Base-by-base conservation (phyloP, 305 asterid species). In the Andrographis paniculata region DNA sequence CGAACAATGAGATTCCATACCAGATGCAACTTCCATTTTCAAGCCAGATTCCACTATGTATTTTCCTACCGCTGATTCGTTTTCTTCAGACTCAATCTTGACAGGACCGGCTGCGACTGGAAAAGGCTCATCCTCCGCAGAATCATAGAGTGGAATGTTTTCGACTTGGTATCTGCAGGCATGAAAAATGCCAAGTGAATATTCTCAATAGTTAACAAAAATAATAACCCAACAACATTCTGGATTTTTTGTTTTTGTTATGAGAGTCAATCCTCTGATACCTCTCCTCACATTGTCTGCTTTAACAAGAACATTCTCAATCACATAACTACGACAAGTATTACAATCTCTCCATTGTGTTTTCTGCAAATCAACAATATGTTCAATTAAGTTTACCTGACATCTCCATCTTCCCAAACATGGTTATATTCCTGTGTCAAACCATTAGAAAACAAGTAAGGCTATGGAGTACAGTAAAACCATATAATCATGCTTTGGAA, bases 321-420 rank as follows among this genome's bases (percentile, higher is more conserved):
- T n/a, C n/a, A n/a, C n/a, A n/a, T n/a, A n/a, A n/a, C n/a, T n/a
- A n/a, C n/a, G n/a, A n/a, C n/a, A n/a, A n/a, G n/a, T n/a, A n/a
- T n/a, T n/a, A n/a, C n/a, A n/a, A n/a, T n/a, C n/a, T n/a, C n/a
- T n/a, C n/a, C n/a, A n/a, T n/a, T n/a, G n/a, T n/a, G n/a, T n/a
- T n/a, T n/a, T n/a, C n/a, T n/a, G n/a, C n/a, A n/a, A n/a, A n/a
- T n/a, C n/a, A 61, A 23, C 50, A 48, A 53, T 37, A 45, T 40
- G 43, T 18, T 42, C 22, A 52, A 44, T 53, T 57, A 60, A 46
- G 15, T 46, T 53, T 67, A 85, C 97, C 93, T 82, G 73, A 66
- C 82, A 66, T 76, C 93, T 14, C 95, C 91, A 35, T 82, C 97
- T 74, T 79, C 93, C 97, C 95, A 82, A n/a, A 79, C 75, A 79